Evolutionary conservation across 2,329 filamentous ascomycete species (phyloP).

Genomic region (Xylariaceae sp.): DNA sequence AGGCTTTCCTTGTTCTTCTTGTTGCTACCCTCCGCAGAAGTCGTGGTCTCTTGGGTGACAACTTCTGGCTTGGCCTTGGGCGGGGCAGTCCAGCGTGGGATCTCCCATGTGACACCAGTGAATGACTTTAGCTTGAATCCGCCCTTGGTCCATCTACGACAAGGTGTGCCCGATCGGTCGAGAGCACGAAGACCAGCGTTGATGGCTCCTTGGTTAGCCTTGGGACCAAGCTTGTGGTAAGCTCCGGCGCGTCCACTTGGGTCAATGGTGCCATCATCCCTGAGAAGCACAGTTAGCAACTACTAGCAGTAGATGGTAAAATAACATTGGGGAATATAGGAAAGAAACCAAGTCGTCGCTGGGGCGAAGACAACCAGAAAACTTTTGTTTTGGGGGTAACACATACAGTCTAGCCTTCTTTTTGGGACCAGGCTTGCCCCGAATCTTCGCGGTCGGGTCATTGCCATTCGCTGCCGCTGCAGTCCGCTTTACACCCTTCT

Average conservation of each 20-base stretch:
- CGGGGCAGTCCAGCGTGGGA: slow-evolving; percentile 48
- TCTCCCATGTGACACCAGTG: slow-evolving; percentile 27
- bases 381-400: not conserved
- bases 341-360: not conserved
- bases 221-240: slow-evolving; percentile 83
- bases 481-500: slow-evolving; percentile 68
- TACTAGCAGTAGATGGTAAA: not conserved
- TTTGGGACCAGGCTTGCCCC: slow-evolving; percentile 90
- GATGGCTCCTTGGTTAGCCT: slow-evolving; percentile 95
- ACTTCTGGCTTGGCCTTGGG: slow-evolving; percentile 48
- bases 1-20: slow-evolving; percentile 60
- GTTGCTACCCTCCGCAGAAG: slow-evolving; percentile 49
- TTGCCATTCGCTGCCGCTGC: slow-evolving; percentile 59
- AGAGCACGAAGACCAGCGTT: slow-evolving; percentile 93
- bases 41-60: slow-evolving; percentile 40
- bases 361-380: not conserved
- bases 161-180: slow-evolving; percentile 85
- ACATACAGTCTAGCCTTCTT: slow-evolving; percentile 93
- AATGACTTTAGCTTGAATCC: slow-evolving; percentile 85
- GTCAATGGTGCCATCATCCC: slow-evolving; percentile 60
- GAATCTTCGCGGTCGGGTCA: slow-evolving; percentile 56
- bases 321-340: not conserved
- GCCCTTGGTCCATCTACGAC: slow-evolving; percentile 83
- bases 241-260: slow-evolving; percentile 45
- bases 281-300: slow-evolving; percentile 24